Percentiles rank a stretch among this genome's conserved stretches.
Evolutionary conservation across 805 yeast genomes (phyloP).

Genomic region (Nakazawaea laoshanensis): DNA sequence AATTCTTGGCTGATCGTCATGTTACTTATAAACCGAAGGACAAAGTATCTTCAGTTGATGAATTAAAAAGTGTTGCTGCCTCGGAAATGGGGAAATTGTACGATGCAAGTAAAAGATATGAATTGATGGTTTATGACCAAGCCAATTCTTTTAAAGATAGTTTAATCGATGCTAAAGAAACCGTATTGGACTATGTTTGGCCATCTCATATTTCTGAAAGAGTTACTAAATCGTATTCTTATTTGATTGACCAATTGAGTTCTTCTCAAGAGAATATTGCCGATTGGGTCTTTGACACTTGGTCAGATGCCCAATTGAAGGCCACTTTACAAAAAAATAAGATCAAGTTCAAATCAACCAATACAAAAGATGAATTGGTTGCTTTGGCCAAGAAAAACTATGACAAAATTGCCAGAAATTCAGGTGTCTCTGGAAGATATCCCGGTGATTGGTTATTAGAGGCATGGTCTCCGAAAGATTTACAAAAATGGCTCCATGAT

Average conservation of each 20-base stretch:
- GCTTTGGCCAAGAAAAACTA: slow-evolving; percentile 32
- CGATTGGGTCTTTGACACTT: slow-evolving; percentile 43
- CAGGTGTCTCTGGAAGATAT: slow-evolving; percentile 33
- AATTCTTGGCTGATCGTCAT: slow-evolving; percentile 22
- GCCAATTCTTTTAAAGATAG: slow-evolving; percentile 9
- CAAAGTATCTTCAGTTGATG: slow-evolving; percentile 11
- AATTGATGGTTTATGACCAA: slow-evolving; percentile 1
- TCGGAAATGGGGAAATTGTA: slow-evolving; percentile 19
- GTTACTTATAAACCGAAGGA: slow-evolving; percentile 17
- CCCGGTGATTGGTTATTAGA: slow-evolving; percentile 46
- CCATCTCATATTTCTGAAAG: slow-evolving; percentile 4
- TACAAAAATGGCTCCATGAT: slow-evolving; percentile 40
- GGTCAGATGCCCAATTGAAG: slow-evolving; percentile 28
- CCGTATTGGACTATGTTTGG: slow-evolving; percentile 15
- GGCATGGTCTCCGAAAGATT: slow-evolving; percentile 41
- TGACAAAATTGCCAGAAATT: slow-evolving; percentile 25
- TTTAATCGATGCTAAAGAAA: slow-evolving; percentile 14
- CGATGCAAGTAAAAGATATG: slow-evolving; percentile 8
- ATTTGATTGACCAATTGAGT: slow-evolving; percentile 4
- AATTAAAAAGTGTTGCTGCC: slow-evolving; percentile 19
- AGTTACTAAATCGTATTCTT: slow-evolving; percentile 2
- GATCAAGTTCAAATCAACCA: slow-evolving; percentile 20
- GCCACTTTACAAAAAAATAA: slow-evolving; percentile 23
- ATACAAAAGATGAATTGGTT: slow-evolving; percentile 30
- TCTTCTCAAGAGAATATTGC: slow-evolving; percentile 10